Conservation (phyloP, 2,329 filamentous ascomycete species). For the Leptographium lundbergii region DNA sequence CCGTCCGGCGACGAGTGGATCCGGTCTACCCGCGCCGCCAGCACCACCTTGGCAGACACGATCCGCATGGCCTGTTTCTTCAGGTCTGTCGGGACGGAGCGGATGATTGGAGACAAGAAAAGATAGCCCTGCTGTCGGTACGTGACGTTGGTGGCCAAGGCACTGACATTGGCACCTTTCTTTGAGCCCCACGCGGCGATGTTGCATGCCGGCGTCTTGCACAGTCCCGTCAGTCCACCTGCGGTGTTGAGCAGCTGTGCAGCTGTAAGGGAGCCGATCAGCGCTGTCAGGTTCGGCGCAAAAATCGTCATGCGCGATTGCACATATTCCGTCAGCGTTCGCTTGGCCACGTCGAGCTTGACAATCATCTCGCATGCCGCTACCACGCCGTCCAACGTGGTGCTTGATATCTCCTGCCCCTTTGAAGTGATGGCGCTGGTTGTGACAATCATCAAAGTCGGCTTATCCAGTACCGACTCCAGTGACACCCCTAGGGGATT, state of each 20-base stretch:
- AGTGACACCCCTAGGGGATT: conserved; percentile 68
- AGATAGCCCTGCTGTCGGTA: conserved; percentile 87
- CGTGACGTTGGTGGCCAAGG: conserved; percentile 85
- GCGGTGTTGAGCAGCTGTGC: conserved; percentile 94
- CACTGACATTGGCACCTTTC: conserved; percentile 60
- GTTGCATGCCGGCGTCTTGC: conserved; percentile 89
- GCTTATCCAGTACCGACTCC: conserved; percentile 71
- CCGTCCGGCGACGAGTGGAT: conserved; percentile 74
- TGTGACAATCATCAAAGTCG: conserved; percentile 88
- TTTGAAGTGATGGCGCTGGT: conserved; percentile 87
- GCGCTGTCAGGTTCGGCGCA: conserved; percentile 80
- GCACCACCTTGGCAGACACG: conserved; percentile 80
- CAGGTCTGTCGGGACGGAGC: conserved; percentile 69
- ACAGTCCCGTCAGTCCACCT: conserved; percentile 75
- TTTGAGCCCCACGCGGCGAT: conserved; percentile 83
- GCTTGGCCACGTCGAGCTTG: conserved; percentile 77
- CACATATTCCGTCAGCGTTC: conserved; percentile 80
- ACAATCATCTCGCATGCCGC: conserved; percentile 79
- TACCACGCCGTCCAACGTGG: conserved; percentile 61
- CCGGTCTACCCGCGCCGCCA: conserved; percentile 85
- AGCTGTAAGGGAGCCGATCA: conserved; percentile 85
- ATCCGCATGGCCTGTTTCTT: conserved; percentile 93
- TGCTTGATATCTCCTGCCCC: conserved; percentile 61
- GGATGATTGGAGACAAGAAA: conserved; percentile 82
- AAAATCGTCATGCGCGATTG: conserved; percentile 95